These are phyloP conservation scores for Kwoniella shandongensis DNA, from an alignment of 768 basidiomycete genomes.

Conservation along the genomic window DNA sequence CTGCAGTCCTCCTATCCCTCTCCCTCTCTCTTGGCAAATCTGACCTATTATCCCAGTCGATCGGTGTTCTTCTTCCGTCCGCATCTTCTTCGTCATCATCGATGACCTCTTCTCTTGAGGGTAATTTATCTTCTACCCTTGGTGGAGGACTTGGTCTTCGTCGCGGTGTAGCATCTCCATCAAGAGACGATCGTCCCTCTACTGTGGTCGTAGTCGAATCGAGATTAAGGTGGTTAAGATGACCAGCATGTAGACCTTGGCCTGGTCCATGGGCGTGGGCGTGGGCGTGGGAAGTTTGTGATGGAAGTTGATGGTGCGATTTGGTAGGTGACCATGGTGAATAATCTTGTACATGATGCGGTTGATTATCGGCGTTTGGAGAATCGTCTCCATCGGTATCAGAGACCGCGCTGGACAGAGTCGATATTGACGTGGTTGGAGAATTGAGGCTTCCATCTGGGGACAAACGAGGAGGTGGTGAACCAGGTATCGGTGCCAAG, in stretches of 20 bases:
- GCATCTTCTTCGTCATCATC: constrained; percentile 6
- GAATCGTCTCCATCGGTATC: constrained; percentile 3
- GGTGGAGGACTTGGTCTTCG: constrained; percentile 17
- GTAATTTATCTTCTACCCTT: constrained; percentile 3
- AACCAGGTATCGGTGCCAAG: constrained; percentile 5
- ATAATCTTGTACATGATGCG: neutral
- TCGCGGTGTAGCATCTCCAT: constrained; percentile 15
- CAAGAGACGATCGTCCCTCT: no score
- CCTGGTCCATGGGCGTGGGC: neutral
- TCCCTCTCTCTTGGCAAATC: constrained; percentile 3
- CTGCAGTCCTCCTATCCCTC: neutral
- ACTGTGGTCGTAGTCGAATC: neutral
- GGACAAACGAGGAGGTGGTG: constrained; percentile 8
- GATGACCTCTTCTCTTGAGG: constrained; percentile 2
- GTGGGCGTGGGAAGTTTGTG: neutral
- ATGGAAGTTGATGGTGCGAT: no score
- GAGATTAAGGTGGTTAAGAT: constrained; percentile 1
- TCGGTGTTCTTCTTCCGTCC: constrained; percentile 5
- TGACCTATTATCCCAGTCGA: neutral
- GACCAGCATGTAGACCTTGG: neutral
- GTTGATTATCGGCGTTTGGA: constrained; percentile 1
- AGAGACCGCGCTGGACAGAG: constrained; percentile 7
- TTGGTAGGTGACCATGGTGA: no score
- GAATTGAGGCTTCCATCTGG: neutral
- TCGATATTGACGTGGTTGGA: constrained; percentile 5